phyloP scores from a whole-genome alignment of 2,329 filamentous ascomycete species.

The Alternaria alternata region DNA sequence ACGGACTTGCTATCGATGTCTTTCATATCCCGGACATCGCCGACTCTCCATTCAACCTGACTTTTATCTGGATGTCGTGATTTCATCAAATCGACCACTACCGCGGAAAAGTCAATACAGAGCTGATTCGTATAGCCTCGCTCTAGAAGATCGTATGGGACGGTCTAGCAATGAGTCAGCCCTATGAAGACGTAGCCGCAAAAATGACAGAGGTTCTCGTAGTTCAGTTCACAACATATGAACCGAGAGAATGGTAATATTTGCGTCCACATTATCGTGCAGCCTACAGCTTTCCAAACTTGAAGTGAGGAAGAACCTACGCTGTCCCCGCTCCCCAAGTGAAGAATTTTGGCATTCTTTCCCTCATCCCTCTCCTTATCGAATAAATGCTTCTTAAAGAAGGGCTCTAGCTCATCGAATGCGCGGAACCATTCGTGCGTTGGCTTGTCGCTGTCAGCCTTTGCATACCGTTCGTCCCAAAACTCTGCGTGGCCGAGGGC shows the following conservation, averaged over 20 bases:
- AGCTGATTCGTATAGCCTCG: slow-evolving; percentile 62
- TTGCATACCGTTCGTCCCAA: slow-evolving; percentile 61
- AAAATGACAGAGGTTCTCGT: background rate
- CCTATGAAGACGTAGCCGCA: background rate
- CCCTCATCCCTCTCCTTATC: slow-evolving; percentile 34
- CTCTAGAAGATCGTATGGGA: slow-evolving; percentile 59
- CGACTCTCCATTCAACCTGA: slow-evolving; percentile 59
- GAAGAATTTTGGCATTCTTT: slow-evolving; percentile 57
- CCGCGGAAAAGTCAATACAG: slow-evolving; percentile 65
- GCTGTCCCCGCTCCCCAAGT: slow-evolving; percentile 67
- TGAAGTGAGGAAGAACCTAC: slow-evolving; percentile 47
- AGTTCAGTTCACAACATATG: background rate
- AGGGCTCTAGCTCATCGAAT: slow-evolving; percentile 59
- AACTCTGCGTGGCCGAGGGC: slow-evolving; percentile 41
- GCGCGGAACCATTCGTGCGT: slow-evolving; percentile 65
- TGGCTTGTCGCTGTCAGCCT: slow-evolving; percentile 45
- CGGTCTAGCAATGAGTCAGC: slow-evolving; percentile 51
- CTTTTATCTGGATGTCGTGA: slow-evolving; percentile 49
- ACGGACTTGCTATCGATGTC: slow-evolving; percentile 53
- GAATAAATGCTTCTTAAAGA: slow-evolving; percentile 58
- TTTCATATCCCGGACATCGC: slow-evolving; percentile 62
- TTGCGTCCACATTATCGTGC: background rate
- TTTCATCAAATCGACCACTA: slow-evolving; percentile 63
- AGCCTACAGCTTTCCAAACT: background rate
- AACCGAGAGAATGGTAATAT: background rate